Conservation (phyloP, 2,329 filamentous ascomycete species). For the Stemphylium beticola region DNA sequence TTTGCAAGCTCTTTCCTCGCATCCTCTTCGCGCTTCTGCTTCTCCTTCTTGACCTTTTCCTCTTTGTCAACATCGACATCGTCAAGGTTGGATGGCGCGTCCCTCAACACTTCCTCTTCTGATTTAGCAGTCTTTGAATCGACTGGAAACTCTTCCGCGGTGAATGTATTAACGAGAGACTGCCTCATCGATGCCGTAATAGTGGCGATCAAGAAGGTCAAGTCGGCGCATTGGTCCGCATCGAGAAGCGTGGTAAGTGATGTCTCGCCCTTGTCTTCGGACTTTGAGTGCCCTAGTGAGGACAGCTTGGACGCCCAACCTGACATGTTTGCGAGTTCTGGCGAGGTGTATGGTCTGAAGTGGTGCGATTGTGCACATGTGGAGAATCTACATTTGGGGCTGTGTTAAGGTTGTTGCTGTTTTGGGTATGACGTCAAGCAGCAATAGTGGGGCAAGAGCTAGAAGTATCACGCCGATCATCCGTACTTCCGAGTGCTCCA, state of each 20-base stretch:
- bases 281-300: slow-evolving; percentile 43
- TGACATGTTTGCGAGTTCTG: slow-evolving; percentile 24
- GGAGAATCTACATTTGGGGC: slow-evolving; percentile 1
- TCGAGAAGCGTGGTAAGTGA: slow-evolving; percentile 55
- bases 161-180: slow-evolving; percentile 52
- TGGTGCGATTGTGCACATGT: background rate
- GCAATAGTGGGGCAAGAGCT: slow-evolving; percentile 17
- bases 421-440: slow-evolving; percentile 27
- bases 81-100: slow-evolving; percentile 30
- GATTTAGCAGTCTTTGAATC: slow-evolving; percentile 24
- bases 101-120: slow-evolving; percentile 31
- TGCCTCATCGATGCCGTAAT: slow-evolving; percentile 57
- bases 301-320: slow-evolving; percentile 42
- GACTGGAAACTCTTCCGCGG: slow-evolving; percentile 33
- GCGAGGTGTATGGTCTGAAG: background rate
- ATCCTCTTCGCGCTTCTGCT: slow-evolving; percentile 38
- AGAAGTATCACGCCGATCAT: background rate
- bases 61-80: slow-evolving; percentile 39
- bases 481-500: slow-evolving; percentile 1
- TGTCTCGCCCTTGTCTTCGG: slow-evolving; percentile 37
- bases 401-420: slow-evolving; percentile 8
- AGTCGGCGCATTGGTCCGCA: slow-evolving; percentile 53
- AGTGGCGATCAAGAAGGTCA: slow-evolving; percentile 57
- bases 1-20: slow-evolving; percentile 58
- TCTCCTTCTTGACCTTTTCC: slow-evolving; percentile 41